A percentile compares a stretch with the other conserved stretches of the same genome.
Conservation (phyloP, 305 asterid genomes). For the Fraxinus velutina region DNA sequence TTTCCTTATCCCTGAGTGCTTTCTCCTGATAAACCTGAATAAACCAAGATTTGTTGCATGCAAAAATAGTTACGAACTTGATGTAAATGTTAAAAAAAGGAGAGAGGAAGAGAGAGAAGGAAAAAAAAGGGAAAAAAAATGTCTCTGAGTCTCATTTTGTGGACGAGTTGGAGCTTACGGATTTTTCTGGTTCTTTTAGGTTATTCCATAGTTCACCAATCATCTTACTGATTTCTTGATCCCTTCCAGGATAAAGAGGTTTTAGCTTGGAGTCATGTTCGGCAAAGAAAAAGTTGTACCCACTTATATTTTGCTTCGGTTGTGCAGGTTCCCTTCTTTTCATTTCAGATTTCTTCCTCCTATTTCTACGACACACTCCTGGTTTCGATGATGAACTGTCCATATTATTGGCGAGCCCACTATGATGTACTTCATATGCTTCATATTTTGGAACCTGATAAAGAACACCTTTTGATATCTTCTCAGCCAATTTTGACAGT, state of each 20-base stretch:
- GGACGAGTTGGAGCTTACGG: conserved; percentile 36
- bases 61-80: background rate
- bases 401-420: conserved; percentile 4
- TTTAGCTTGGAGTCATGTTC: conserved; percentile 76
- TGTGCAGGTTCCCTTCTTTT: conserved; percentile 67
- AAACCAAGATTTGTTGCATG: background rate
- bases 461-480: conserved; percentile 71
- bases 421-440: conserved; percentile 23
- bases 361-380: conserved; percentile 41
- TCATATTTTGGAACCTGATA: conserved; percentile 47
- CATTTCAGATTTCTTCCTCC: conserved; percentile 72
- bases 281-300: conserved; percentile 81
- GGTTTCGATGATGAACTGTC: conserved; percentile 28
- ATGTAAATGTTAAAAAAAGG: no score
- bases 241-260: conserved; percentile 62
- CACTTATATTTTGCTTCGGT: conserved; percentile 81
- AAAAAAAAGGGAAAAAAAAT: background rate
- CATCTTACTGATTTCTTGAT: conserved; percentile 72
- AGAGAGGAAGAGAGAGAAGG: no score
- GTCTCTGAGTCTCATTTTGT: background rate
- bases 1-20: conserved; percentile 67
- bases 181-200: conserved; percentile 48
- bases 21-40: conserved; percentile 69
- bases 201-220: conserved; percentile 85
- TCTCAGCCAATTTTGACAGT: conserved; percentile 67